These are phyloP conservation scores for Wickerhamomyces queroliae DNA, from an alignment of 805 yeast genomes.

Conservation along the genomic window DNA sequence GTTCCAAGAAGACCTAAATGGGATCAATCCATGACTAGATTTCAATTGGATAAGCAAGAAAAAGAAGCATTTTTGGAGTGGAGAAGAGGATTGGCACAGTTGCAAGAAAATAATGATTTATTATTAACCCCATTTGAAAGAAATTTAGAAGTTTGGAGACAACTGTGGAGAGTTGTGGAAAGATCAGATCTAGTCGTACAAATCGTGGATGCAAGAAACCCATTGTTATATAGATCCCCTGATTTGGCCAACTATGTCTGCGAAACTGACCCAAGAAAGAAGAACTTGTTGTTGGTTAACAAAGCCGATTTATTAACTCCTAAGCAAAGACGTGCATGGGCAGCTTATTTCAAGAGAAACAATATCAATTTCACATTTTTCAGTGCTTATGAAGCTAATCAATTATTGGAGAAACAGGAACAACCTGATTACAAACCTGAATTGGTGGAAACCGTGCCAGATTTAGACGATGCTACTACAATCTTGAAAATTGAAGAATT, in stretches of 20 bases:
- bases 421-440: constrained; percentile 26
- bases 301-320: constrained; percentile 85
- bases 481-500: constrained; percentile 81
- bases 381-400: constrained; percentile 84
- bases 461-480: constrained; percentile 44
- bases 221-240: constrained; percentile 79
- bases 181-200: constrained; percentile 92
- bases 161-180: constrained; percentile 96
- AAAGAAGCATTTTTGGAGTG: constrained; percentile 88
- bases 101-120: constrained; percentile 82
- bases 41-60: constrained; percentile 80
- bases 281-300: constrained; percentile 79
- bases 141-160: constrained; percentile 97
- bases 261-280: constrained; percentile 70
- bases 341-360: constrained; percentile 64
- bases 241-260: constrained; percentile 83
- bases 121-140: constrained; percentile 94
- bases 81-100: constrained; percentile 83
- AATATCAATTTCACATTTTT: constrained; percentile 85
- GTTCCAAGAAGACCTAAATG: constrained; percentile 94
- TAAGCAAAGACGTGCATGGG: constrained; percentile 82
- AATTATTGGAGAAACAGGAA: constrained; percentile 59
- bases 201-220: constrained; percentile 96
- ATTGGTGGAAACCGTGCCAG: constrained; percentile 11
- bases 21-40: constrained; percentile 64